phyloP scores from a whole-genome alignment of 2,329 filamentous ascomycete species.

The Xylaria sp. region DNA sequence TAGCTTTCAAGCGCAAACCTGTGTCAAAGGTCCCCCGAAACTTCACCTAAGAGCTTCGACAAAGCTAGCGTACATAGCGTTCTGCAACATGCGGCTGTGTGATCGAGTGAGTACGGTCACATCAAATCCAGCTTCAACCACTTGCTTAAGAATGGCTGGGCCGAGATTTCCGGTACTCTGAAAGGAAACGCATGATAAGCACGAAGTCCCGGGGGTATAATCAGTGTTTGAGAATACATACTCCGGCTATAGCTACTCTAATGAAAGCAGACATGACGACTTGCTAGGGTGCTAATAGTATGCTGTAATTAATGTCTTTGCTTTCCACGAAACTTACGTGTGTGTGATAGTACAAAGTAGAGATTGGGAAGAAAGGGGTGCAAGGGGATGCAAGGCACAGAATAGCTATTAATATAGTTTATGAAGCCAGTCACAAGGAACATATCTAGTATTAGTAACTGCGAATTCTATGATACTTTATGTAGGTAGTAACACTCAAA shows the following conservation, averaged over 20 bases:
- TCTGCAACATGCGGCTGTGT: too few relatives aligned
- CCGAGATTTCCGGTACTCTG: slow-evolving; percentile 51
- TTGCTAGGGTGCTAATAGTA: not conserved
- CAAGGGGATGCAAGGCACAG: not conserved
- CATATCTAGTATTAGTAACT: not conserved
- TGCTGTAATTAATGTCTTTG: not conserved
- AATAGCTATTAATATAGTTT: not conserved
- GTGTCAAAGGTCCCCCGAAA: too few relatives aligned
- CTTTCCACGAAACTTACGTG: too few relatives aligned
- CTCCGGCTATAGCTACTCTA: slow-evolving; percentile 42
- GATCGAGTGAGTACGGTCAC: slow-evolving; percentile 66
- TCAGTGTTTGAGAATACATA: slow-evolving; percentile 20
- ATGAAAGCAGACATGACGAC: slow-evolving; percentile 38
- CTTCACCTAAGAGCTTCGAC: too few relatives aligned
- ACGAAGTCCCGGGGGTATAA: not conserved
- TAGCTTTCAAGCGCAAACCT: too few relatives aligned
- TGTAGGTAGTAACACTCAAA: not conserved
- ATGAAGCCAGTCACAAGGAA: not conserved
- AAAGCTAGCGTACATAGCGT: too few relatives aligned
- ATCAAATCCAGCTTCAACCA: slow-evolving; percentile 57
- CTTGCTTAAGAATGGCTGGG: slow-evolving; percentile 51
- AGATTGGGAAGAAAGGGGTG: too few relatives aligned
- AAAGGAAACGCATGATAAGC: not conserved
- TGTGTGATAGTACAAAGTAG: too few relatives aligned
- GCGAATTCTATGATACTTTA: not conserved